Evolutionary conservation across 2,329 filamentous ascomycete genomes (phyloP), one percentile per base, ranked within the genome.

Genomic region (Claviceps pusilla): DNA sequence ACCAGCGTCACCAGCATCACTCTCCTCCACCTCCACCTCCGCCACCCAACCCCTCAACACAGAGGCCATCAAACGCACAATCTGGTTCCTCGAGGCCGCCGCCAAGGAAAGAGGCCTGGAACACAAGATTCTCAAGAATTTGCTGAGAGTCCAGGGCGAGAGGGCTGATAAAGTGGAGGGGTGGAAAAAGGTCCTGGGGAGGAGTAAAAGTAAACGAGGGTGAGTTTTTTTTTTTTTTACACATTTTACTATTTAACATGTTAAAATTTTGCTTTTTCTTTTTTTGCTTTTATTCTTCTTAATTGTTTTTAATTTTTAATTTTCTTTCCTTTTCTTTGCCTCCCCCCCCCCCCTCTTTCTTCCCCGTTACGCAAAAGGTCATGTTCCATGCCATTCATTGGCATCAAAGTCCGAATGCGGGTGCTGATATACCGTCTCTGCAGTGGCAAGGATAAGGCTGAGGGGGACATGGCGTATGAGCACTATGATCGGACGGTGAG

Each of bases 61-160:
- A 7, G 68, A 72, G 49, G 75, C 73, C 51, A 73, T 87, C 52
- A 70, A 76, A 57, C 80, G 82, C 57, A 93, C 87, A 0, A 62
- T 87, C 4, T 80, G 80, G 65, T 91, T 93, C 63, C 69, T 91
- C 1, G 69, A 79, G 37, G 78, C 80, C 45, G 87, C 87, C 4
- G 76, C 78, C 1, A 72, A 69, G 57, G 74, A 79, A 61, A 77
- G 69, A 54, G 87, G 86, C 0, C 60, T 89, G 37, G 87, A 91
- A 72, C 85, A 90, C 65, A 76, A 69, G 54, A 77, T 93, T 9
- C 63, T 91, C 54, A 86, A 82, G 68, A 89, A 85, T 59, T 65
- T 91, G 50, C 61, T 87, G 64, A 55, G 62, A 51, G 61, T 66
- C 37, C 62, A 61, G 57, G 39, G 57, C 50, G 54, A 55, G 48